phyloP scores from a whole-genome alignment of 345 rosid species.

The Physaria fendleri region DNA sequence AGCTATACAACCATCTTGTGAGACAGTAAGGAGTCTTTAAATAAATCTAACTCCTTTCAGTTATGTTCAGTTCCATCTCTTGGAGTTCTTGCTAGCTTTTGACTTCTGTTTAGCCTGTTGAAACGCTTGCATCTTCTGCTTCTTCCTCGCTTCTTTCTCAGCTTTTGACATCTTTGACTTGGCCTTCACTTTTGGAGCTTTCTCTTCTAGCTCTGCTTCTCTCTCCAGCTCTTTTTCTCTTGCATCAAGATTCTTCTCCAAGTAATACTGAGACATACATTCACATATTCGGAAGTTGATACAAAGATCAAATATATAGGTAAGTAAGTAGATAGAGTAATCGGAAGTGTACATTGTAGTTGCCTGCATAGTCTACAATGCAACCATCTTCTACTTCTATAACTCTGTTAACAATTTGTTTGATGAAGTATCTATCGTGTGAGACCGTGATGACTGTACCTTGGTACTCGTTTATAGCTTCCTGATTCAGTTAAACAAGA shows the following conservation, averaged over 20 bases:
- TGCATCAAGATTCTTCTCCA: slow-evolving; percentile 93
- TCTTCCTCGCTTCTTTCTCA: slow-evolving; percentile 93
- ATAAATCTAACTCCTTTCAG: slow-evolving; percentile 3
- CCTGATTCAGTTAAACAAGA: slow-evolving; percentile 39
- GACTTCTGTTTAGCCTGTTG: slow-evolving; percentile 88
- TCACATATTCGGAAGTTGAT: not conserved
- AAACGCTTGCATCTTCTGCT: slow-evolving; percentile 80
- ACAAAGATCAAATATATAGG: not conserved
- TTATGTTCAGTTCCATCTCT: slow-evolving; percentile 83
- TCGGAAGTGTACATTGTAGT: slow-evolving; percentile 57
- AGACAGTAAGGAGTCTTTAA: slow-evolving; percentile 8
- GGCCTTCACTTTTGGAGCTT: slow-evolving; percentile 89
- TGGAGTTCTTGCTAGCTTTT: slow-evolving; percentile 69
- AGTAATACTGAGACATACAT: slow-evolving; percentile 53
- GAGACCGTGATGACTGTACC: slow-evolving; percentile 89
- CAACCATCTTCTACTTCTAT: slow-evolving; percentile 63
- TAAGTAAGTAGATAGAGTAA: not conserved
- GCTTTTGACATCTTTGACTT: slow-evolving; percentile 99
- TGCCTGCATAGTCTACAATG: slow-evolving; percentile 77
- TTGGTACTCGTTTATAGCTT: slow-evolving; percentile 75
- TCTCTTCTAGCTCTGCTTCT: slow-evolving; percentile 73
- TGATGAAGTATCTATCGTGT: slow-evolving; percentile 86
- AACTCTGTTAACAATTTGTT: slow-evolving; percentile 94
- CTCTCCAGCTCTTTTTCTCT: slow-evolving; percentile 71
- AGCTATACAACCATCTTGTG: slow-evolving; percentile 3